These are phyloP conservation scores for Podospora bellae-mahoneyi DNA, from an alignment of 495 filamentous ascomycete genomes.

Conservation along the genomic window DNA sequence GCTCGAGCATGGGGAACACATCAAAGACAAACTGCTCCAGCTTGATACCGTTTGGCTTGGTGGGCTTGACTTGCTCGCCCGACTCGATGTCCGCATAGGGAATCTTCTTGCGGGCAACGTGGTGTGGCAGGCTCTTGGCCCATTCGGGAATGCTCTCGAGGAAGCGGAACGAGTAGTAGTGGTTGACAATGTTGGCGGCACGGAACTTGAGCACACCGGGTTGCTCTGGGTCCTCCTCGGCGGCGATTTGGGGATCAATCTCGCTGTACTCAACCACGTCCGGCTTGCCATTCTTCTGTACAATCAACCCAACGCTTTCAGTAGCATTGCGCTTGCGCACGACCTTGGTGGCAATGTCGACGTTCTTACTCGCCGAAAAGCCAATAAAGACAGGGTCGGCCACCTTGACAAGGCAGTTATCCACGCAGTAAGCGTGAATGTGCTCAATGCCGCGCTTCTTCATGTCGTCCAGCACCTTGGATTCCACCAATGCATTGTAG, in stretches of 20 bases:
- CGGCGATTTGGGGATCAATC: constrained; percentile 81
- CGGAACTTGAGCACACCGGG: constrained; percentile 85
- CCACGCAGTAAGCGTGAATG: constrained; percentile 95
- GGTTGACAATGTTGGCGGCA: constrained; percentile 98
- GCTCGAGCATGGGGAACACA: constrained; percentile 84
- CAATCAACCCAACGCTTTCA: constrained; percentile 92
- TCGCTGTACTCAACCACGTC: constrained; percentile 99
- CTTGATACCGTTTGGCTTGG: constrained; percentile 96
- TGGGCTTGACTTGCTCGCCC: constrained; percentile 78
- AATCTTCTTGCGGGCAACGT: constrained; percentile 98
- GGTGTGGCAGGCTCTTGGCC: constrained; percentile 83
- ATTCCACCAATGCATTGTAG: constrained; percentile 84
- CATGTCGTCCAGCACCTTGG: constrained; percentile 85
- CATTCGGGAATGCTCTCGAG: constrained; percentile 84
- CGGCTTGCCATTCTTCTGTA: constrained; percentile 91
- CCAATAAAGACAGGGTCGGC: constrained; percentile 95
- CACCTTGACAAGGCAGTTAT: constrained; percentile 98
- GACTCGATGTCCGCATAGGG: constrained; percentile 72
- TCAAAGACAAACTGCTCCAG: constrained; percentile 99
- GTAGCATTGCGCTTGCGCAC: constrained; percentile 97
- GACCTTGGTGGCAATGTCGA: constrained; percentile 97
- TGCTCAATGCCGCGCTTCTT: constrained; percentile 84
- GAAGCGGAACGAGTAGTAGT: constrained; percentile 97
- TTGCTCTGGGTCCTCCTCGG: constrained; percentile 84
- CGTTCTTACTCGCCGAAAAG: constrained; percentile 81